Evolutionary conservation across 768 basidiomycete species (phyloP).

Genomic region (Lactarius vividus): DNA sequence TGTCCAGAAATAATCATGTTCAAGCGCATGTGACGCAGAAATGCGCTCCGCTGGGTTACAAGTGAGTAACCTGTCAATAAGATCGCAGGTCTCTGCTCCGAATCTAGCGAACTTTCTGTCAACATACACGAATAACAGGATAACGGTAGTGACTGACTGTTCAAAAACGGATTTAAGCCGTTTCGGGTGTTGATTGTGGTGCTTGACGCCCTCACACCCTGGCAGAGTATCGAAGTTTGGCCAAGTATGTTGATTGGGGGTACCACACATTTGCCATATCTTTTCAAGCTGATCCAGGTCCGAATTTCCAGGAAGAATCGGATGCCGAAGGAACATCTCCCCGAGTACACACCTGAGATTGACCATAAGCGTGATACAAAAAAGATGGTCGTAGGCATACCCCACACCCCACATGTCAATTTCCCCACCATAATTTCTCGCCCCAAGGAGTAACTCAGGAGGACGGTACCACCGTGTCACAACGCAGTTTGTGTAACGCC

Average conservation of each 20-base stretch:
- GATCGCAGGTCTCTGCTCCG: constrained; percentile 69
- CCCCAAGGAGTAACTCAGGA: constrained; percentile 87
- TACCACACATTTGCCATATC: constrained; percentile 89
- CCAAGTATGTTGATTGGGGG: constrained; percentile 81
- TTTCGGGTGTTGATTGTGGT: constrained; percentile 53
- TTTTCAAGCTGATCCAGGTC: constrained; percentile 91
- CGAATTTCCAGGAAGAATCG: constrained; percentile 82
- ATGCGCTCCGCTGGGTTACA: constrained; percentile 83
- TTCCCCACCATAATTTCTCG: constrained; percentile 85
- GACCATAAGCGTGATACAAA: neutral
- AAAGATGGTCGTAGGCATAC: constrained; percentile 41
- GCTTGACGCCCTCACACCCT: constrained; percentile 75
- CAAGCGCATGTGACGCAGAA: constrained; percentile 81
- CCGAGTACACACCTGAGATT: constrained; percentile 81
- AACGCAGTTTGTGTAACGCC: constrained; percentile 92
- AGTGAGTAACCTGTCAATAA: constrained; percentile 76
- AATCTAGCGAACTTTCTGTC: constrained; percentile 43
- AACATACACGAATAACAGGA: constrained; percentile 19
- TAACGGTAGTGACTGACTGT: constrained; percentile 42
- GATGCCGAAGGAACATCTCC: constrained; percentile 88
- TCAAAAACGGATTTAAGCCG: constrained; percentile 58
- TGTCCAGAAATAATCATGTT: constrained; percentile 94
- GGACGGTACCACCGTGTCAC: constrained; percentile 95
- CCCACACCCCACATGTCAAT: constrained; percentile 99
- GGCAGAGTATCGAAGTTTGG: constrained; percentile 72